These are phyloP conservation scores for Stephania japonica DNA, from an alignment of 164 flowering plant genomes.

Conservation along the genomic window DNA sequence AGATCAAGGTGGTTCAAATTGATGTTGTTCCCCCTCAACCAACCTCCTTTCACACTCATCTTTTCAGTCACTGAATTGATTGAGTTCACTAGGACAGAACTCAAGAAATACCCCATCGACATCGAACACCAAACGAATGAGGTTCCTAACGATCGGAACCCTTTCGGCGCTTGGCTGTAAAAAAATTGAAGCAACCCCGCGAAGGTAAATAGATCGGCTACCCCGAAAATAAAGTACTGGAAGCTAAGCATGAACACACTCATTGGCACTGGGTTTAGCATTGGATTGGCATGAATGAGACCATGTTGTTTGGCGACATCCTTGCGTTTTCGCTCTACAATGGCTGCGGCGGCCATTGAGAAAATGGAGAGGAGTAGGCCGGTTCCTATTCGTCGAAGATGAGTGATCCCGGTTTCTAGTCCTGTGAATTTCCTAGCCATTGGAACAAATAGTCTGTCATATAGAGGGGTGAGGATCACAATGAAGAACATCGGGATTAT, in stretches of 20 bases:
- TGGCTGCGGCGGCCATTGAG: constrained; percentile 50
- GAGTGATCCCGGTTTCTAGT: constrained; percentile 41
- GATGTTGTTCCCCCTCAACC: constrained; percentile 17
- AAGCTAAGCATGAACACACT: constrained; percentile 15
- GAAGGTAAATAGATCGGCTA: constrained; percentile 14
- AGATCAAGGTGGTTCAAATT: constrained; percentile 17
- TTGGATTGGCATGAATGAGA: constrained; percentile 38
- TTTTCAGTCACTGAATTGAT: constrained; percentile 33
- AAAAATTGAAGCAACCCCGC: constrained; percentile 16
- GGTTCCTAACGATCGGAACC: constrained; percentile 6
- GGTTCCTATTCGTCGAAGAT: constrained; percentile 35
- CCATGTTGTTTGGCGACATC: constrained; percentile 19
- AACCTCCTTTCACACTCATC: constrained; percentile 11
- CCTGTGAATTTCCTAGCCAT: constrained; percentile 35
- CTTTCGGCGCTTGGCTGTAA: constrained; percentile 9
- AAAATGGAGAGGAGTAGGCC: constrained; percentile 41
- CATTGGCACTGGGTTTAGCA: constrained; percentile 31
- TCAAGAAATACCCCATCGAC: constrained; percentile 51
- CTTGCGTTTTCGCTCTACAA: constrained; percentile 42
- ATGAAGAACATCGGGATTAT: constrained; percentile 52
- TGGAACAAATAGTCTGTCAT: constrained; percentile 45
- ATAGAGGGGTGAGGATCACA: constrained; percentile 43
- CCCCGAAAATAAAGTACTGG: constrained; percentile 18
- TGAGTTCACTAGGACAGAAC: constrained; percentile 38
- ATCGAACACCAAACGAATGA: constrained; percentile 20